A percentile compares a stretch with the other conserved stretches of the same genome.
phyloP scores from a whole-genome alignment of 2,329 filamentous ascomycete species.

The Penicillium polonicum region DNA sequence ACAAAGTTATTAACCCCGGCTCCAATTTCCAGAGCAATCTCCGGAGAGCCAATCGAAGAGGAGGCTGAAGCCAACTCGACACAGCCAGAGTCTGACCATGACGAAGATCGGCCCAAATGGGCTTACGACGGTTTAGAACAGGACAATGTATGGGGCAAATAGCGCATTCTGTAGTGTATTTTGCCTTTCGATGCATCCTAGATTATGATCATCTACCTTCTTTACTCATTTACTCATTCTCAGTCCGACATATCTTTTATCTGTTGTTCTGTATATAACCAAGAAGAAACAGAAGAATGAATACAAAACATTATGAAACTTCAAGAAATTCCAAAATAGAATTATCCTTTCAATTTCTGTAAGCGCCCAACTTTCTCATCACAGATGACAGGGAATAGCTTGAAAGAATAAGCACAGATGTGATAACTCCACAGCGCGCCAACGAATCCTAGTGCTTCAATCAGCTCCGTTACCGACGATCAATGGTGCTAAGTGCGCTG shows the following conservation, averaged over 20 bases:
- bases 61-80: conserved; percentile 12
- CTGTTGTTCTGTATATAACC: neutral
- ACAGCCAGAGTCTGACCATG: conserved; percentile 12
- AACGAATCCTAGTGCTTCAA: conserved; percentile 22
- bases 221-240: neutral
- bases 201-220: neutral
- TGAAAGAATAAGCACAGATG: conserved; percentile 20
- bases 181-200: neutral
- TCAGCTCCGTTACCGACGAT: conserved; percentile 16
- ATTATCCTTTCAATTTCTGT: conserved; percentile 7
- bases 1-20: conserved; percentile 19
- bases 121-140: conserved; percentile 37
- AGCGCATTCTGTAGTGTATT: conserved; percentile 7
- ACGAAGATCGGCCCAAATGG: conserved; percentile 22
- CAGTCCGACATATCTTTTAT: neutral
- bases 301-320: neutral
- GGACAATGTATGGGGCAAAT: conserved; percentile 37
- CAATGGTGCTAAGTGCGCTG: conserved; percentile 9
- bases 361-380: conserved; percentile 21
- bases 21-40: conserved; percentile 29
- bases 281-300: neutral
- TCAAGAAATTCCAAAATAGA: neutral
- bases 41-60: conserved; percentile 33
- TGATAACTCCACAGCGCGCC: conserved; percentile 26
- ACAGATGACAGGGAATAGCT: neutral